Conservation (phyloP, 768 basidiomycete genomes). For the Neoboletus brunneissimus region DNA sequence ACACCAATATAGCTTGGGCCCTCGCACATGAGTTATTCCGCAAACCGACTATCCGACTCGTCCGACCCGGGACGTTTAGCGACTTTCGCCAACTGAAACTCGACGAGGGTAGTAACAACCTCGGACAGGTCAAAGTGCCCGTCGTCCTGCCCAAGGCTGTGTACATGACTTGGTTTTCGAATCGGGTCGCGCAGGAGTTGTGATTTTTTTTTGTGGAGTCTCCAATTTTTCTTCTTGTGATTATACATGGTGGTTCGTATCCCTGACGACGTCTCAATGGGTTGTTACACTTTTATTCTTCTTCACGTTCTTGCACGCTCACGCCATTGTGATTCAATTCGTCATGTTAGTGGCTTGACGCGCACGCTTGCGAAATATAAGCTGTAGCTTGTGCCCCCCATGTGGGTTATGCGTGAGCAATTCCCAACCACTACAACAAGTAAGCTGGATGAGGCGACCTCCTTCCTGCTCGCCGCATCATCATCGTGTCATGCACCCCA, state of each 20-base stretch:
- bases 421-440: no score
- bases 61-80: slow-evolving; percentile 20
- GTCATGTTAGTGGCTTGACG: not conserved
- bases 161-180: slow-evolving; percentile 12
- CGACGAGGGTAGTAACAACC: slow-evolving; percentile 3
- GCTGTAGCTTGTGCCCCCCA: no score
- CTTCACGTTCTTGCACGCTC: no score
- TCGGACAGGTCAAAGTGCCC: slow-evolving; percentile 22
- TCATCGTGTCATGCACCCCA: no score
- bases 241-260: not conserved
- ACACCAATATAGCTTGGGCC: not conserved
- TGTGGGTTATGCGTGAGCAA: no score
- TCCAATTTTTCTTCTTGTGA: no score
- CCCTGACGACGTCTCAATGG: not conserved
- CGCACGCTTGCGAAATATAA: not conserved
- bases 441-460: no score
- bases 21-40: not conserved
- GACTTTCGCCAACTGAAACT: slow-evolving; percentile 19
- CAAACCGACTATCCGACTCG: slow-evolving; percentile 23
- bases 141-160: slow-evolving; percentile 16
- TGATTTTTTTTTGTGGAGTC: not conserved
- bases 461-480: no score
- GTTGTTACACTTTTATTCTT: no score
- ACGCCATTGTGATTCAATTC: no score
- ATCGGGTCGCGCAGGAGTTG: slow-evolving; percentile 16